Evolutionary conservation across 2,329 filamentous ascomycete species (phyloP).

Genomic region (Pyricularia sp.): DNA sequence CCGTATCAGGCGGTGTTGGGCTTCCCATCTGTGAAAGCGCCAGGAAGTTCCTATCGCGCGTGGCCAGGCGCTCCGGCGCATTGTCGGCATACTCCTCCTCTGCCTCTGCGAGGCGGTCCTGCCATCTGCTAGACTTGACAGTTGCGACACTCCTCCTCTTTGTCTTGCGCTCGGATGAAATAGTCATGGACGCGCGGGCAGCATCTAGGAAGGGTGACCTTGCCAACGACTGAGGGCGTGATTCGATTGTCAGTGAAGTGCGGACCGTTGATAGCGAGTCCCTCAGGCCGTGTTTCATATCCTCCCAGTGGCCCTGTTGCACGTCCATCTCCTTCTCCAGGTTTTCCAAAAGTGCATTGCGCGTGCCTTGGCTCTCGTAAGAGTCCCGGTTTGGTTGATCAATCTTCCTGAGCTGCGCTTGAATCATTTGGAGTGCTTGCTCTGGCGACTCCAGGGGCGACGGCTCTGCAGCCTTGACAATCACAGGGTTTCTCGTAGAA

Average conservation of each 20-base stretch:
- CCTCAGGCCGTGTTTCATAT: conserved; percentile 38
- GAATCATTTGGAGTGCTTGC: conserved; percentile 34
- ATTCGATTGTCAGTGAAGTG: conserved; percentile 19
- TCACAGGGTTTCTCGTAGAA: conserved; percentile 25
- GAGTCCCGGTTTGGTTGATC: conserved; percentile 22
- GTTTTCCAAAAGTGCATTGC: conserved; percentile 39
- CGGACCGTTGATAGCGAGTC: conserved; percentile 36
- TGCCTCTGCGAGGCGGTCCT: conserved; percentile 30
- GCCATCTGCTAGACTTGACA: conserved; percentile 17
- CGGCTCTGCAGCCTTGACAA: conserved; percentile 33
- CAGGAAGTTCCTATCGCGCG: conserved; percentile 26
- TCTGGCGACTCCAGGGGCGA: conserved; percentile 40
- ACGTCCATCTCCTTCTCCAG: conserved; percentile 49
- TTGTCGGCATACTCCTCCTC: conserved; percentile 31
- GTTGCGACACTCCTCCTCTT: conserved; percentile 15
- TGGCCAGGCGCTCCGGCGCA: conserved; percentile 22
- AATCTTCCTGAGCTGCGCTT: conserved; percentile 36
- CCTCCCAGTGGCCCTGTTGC: conserved; percentile 47
- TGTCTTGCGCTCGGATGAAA: conserved; percentile 21
- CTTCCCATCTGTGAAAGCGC: conserved; percentile 30
- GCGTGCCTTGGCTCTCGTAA: conserved; percentile 24
- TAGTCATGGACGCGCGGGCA: background rate
- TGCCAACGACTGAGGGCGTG: conserved; percentile 17
- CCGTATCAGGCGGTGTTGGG: conserved; percentile 41
- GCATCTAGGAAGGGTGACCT: background rate